phyloP scores from a whole-genome alignment of 192 early-diverging fungal species.

The Chytriomyces sp. region DNA sequence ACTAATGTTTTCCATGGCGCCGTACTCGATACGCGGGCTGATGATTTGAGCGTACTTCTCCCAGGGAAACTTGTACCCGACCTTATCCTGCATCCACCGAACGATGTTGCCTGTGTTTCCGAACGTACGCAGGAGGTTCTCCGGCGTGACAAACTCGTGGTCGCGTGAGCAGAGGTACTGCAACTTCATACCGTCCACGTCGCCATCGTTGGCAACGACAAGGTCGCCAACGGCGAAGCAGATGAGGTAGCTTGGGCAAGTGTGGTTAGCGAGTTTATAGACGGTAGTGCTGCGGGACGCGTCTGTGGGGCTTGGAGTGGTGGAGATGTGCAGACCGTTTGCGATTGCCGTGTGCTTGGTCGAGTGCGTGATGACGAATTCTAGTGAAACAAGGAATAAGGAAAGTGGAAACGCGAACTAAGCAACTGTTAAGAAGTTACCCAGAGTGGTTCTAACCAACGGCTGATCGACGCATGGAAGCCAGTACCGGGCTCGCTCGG shows the following conservation, averaged over 20 bases:
- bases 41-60: conserved; percentile 56
- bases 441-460: conserved; percentile 43
- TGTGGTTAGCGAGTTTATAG: conserved; percentile 42
- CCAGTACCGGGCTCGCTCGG: conserved; percentile 56
- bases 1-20: conserved; percentile 63
- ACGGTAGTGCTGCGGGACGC: conserved; percentile 37
- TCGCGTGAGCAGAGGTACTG: conserved; percentile 26
- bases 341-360: conserved; percentile 44
- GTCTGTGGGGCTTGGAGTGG: conserved; percentile 20
- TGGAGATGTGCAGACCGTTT: conserved; percentile 42
- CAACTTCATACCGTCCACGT: conserved; percentile 37
- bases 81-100: conserved; percentile 51
- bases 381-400: conserved; percentile 12
- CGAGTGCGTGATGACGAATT: conserved; percentile 49
- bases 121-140: conserved; percentile 47
- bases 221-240: conserved; percentile 57
- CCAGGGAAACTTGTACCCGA: conserved; percentile 52
- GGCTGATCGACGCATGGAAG: conserved; percentile 55
- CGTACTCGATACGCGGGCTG: conserved; percentile 35
- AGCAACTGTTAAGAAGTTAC: not conserved
- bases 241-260: conserved; percentile 55
- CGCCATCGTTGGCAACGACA: conserved; percentile 42
- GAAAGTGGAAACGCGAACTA: not conserved
- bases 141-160: conserved; percentile 27
- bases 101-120: conserved; percentile 52